phyloP scores from a whole-genome alignment of 2,329 filamentous ascomycete genomes.

The Annulohypoxylon truncatum region DNA sequence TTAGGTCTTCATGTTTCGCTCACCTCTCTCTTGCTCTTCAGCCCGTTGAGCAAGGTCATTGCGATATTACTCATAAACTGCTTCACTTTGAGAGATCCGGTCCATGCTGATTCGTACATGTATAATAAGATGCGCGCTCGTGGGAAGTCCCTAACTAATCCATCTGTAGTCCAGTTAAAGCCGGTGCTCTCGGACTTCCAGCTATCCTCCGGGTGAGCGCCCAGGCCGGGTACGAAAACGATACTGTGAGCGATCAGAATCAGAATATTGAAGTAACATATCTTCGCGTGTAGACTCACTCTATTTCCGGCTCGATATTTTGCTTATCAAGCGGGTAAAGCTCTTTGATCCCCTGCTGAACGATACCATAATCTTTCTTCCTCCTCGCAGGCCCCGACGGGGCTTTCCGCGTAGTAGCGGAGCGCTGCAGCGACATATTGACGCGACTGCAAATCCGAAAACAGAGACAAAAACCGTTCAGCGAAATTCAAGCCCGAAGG shows the following conservation, averaged over 20 bases:
- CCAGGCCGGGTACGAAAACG: constrained; percentile 56
- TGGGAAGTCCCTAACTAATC: constrained; percentile 54
- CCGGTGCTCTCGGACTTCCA: constrained; percentile 53
- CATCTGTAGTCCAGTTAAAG: constrained; percentile 58
- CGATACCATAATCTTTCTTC: constrained; percentile 52
- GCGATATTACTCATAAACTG: constrained; percentile 56
- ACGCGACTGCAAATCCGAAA: constrained; percentile 14
- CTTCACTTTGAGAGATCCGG: constrained; percentile 55
- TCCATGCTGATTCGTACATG: constrained; percentile 57
- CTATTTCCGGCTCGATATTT: constrained; percentile 51
- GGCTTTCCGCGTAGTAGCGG: constrained; percentile 45
- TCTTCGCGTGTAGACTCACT: constrained; percentile 43
- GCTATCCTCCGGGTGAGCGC: constrained; percentile 54
- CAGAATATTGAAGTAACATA: background rate
- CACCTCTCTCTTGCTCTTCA: constrained; percentile 53
- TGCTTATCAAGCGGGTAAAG: constrained; percentile 51
- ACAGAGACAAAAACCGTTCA: constrained; percentile 5
- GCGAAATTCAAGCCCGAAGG: constrained; percentile 9
- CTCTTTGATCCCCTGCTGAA: constrained; percentile 55
- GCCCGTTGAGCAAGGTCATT: constrained; percentile 51
- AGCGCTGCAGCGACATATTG: constrained; percentile 46
- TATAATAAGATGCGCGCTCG: constrained; percentile 55
- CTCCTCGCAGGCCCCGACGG: constrained; percentile 40
- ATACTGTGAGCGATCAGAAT: constrained; percentile 47
- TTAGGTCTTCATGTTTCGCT: background rate